Base-by-base conservation (phyloP, 83 land plant species). In the Picea mariana region DNA sequence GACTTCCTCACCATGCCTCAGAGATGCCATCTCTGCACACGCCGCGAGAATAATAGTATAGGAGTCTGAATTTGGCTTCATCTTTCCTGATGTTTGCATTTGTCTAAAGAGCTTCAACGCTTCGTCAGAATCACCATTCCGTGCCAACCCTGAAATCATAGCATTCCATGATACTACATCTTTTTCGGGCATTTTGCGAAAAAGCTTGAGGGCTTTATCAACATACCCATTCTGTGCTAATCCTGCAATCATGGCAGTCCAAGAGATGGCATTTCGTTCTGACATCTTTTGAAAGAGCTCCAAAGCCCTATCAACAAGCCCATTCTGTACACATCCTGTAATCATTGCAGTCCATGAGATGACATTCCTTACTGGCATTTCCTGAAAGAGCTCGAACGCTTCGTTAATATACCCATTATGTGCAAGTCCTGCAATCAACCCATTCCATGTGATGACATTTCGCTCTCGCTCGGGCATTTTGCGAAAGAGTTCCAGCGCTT, bases 1-100 rank as follows among this genome's bases (percentile, higher is more conserved):
- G 66, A 84, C 62, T 21, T 66, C 78, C 52, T 62, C 47, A 6
- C 86, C 89, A 4, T 77, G 61, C 63, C 67, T 49, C 18, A 69
- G 18, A 68, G 73, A 52, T 31, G 60, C 81, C 2, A n/a, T 40
- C 3, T 13, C 63, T 4, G 85, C 9, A 47, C 83, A 84, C 3
- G 82, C 84, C 21, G 79, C 76, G 8, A 87, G 20, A 63, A 84
- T 63, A 6, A 82, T 72, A 11, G 88, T 68, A 40, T 84, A 47
- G 13, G 84, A 27, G 81, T 72, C 49, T 80, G 59, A 20, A 82
- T 87, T 17, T 83, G 83, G 49, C 21, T 66, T 6, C 49, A 44
- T 7, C 34, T 47, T 1, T 21, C 42, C 79, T 44, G 20, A 62
- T 16, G 20, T 23, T 38, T 7, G 62, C 88, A 87, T 83, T 84